Evolutionary conservation across 2,329 filamentous ascomycete species (phyloP), one percentile per base, ranked within the genome.

Genomic region (Ceratocystis diversiconidia): DNA sequence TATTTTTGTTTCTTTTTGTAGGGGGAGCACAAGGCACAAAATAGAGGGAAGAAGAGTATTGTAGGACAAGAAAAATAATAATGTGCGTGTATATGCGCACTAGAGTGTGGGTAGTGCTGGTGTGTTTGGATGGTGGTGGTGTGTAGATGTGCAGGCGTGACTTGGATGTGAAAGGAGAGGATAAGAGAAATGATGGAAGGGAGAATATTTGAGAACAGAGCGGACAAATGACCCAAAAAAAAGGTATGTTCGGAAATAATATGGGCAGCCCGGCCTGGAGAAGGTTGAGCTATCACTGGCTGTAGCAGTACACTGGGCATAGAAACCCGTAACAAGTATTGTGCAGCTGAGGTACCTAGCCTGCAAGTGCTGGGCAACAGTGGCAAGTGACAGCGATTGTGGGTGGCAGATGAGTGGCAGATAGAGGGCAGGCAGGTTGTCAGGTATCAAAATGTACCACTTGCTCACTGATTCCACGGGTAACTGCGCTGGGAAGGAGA

Each of bases 151-250:
- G 19, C 48, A 52, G 48, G 48, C 48, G 48, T 52, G 19, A 28
- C 25, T 22, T 50, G n/a, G 19, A 22, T 50, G 8, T 50, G 7
- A 52, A 22, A 52, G 48, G 22, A 25, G 22, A 19, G 12, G 12
- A 22, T 6, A 22, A 48, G 17, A 48, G 19, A 41, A 41, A 15
- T 41, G 46, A n/a, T 48, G 46, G 46, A 22, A n/a, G 46, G 17
- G 17, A 10, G 46, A 22, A n/a, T n/a, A 22, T n/a, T 8, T n/a
- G 46, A n/a, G 19, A 22, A 10, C 19, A 22, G 46, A 48, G 17
- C 36, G 64, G 22, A 48, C 30, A 68, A 19, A 46, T 19, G 32
- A 66, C 57, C 41, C 44, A 41, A 22, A 60, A 41, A 36, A 41
- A 41, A 15, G 36, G 10, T 41, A 15, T 41, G 12, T 41, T 41